phyloP scores from a whole-genome alignment of 495 filamentous ascomycete species.

The Talaromyces ruber region DNA sequence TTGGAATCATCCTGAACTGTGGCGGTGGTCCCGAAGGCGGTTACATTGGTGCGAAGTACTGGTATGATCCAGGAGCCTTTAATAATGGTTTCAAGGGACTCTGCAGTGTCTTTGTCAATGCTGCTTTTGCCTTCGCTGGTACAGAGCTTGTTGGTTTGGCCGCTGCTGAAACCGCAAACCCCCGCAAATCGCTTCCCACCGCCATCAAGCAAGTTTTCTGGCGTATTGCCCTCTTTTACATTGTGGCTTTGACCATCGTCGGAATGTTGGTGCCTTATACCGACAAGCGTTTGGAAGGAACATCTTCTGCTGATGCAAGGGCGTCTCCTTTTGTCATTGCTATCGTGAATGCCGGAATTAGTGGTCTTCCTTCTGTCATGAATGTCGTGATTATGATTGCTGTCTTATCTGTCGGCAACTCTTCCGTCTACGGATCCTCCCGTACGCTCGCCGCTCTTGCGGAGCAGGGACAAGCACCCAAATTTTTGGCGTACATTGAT shows the following conservation, averaged over 20 bases:
- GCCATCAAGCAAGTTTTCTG: constrained; percentile 94
- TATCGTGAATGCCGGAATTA: constrained; percentile 71
- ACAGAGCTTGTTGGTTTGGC: constrained; percentile 92
- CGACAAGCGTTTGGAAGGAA: constrained; percentile 43
- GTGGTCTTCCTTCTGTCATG: constrained; percentile 71
- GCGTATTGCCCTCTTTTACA: constrained; percentile 85
- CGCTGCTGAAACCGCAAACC: constrained; percentile 80
- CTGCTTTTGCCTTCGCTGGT: constrained; percentile 85
- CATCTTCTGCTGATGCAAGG: constrained; percentile 51
- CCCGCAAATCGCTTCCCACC: constrained; percentile 75
- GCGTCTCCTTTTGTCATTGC: constrained; percentile 89
- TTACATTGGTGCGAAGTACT: constrained; percentile 68
- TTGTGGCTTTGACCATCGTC: constrained; percentile 64
- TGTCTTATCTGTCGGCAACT: constrained; percentile 81
- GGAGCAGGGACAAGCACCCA: constrained; percentile 75
- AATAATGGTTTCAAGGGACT: constrained; percentile 90
- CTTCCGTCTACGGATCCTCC: constrained; percentile 78
- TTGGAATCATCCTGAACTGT: constrained; percentile 70
- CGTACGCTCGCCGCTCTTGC: constrained; percentile 80
- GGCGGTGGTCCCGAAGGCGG: constrained; percentile 49
- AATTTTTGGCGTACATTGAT: constrained; percentile 73
- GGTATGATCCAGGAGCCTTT: constrained; percentile 76
- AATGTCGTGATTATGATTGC: constrained; percentile 86
- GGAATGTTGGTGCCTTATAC: constrained; percentile 68
- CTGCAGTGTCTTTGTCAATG: constrained; percentile 88